Conservation (phyloP, 2,329 filamentous ascomycete genomes). For the Trichoderma koningii region DNA sequence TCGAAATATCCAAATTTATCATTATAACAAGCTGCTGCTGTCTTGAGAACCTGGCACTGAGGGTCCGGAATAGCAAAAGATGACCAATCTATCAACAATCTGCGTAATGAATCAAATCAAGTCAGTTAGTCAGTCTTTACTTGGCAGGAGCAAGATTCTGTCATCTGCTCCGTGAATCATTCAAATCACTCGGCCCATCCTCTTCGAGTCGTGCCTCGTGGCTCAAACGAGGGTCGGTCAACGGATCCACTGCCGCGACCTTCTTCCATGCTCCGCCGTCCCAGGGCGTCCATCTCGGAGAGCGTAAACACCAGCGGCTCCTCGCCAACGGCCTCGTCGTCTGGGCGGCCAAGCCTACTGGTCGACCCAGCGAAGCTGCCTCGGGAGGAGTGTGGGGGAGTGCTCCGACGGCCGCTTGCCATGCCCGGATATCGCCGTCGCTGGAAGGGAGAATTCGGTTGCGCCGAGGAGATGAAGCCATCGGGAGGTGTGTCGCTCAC, state of each 20-base stretch:
- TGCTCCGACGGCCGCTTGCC: constrained; percentile 44
- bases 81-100: constrained; percentile 19
- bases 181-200: constrained; percentile 38
- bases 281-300: constrained; percentile 66
- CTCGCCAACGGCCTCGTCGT: constrained; percentile 59
- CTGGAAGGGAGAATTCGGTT: constrained; percentile 50
- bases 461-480: constrained; percentile 44
- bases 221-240: constrained; percentile 46
- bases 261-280: constrained; percentile 62
- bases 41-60: neutral
- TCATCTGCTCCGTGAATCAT: neutral
- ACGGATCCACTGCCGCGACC: constrained; percentile 44
- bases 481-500: constrained; percentile 52
- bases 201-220: constrained; percentile 40
- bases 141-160: neutral
- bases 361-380: constrained; percentile 50
- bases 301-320: constrained; percentile 73
- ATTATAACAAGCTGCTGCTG: constrained; percentile 12
- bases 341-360: constrained; percentile 44
- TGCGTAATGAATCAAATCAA: constrained; percentile 18
- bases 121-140: constrained; percentile 10
- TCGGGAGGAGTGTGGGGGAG: constrained; percentile 49
- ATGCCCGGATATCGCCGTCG: constrained; percentile 52
- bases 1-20: constrained; percentile 17
- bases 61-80: constrained; percentile 2